These are phyloP conservation scores for Meyerozyma elateridarum DNA, from an alignment of 1,139 yeast genomes.

Conservation along the genomic window DNA sequence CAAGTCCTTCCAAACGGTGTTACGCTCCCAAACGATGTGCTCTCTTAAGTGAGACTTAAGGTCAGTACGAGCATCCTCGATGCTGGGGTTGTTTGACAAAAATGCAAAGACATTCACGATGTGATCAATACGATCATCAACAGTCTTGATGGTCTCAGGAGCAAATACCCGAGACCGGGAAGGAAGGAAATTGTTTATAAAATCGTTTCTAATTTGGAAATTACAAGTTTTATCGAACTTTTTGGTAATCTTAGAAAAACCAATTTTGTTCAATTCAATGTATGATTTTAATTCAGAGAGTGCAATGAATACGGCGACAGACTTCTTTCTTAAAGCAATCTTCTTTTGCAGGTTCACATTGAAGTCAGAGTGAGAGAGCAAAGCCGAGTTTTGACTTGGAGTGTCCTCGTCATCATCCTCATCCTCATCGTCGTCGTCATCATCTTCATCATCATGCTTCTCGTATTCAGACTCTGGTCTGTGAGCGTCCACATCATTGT, in stretches of 20 bases:
- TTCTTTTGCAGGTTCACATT: constrained; percentile 48
- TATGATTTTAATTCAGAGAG: constrained; percentile 81
- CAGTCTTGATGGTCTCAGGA: constrained; percentile 35
- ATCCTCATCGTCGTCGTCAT: constrained; percentile 36
- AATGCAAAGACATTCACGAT: constrained; percentile 47
- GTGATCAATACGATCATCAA: constrained; percentile 45
- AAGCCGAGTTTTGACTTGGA: constrained; percentile 32
- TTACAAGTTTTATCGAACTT: constrained; percentile 83
- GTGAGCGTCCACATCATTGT: constrained; percentile 10
- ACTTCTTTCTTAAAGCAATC: constrained; percentile 64
- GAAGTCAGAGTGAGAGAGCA: constrained; percentile 43
- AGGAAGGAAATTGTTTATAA: constrained; percentile 43
- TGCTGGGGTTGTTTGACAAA: constrained; percentile 30
- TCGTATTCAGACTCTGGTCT: constrained; percentile 15
- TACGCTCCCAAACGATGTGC: constrained; percentile 93
- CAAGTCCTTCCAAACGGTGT: constrained; percentile 96
- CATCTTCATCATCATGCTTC: constrained; percentile 19
- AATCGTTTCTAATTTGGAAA: constrained; percentile 51
- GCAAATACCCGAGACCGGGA: constrained; percentile 43
- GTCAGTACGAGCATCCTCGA: constrained; percentile 57
- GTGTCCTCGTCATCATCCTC: constrained; percentile 39
- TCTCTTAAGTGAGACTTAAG: constrained; percentile 77
- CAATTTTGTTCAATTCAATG: constrained; percentile 78
- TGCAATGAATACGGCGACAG: constrained; percentile 63
- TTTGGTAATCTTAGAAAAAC: constrained; percentile 82